These are phyloP conservation scores for Aspergillus viridinutans DNA, from an alignment of 2,329 filamentous ascomycete species.

Conservation along the genomic window DNA sequence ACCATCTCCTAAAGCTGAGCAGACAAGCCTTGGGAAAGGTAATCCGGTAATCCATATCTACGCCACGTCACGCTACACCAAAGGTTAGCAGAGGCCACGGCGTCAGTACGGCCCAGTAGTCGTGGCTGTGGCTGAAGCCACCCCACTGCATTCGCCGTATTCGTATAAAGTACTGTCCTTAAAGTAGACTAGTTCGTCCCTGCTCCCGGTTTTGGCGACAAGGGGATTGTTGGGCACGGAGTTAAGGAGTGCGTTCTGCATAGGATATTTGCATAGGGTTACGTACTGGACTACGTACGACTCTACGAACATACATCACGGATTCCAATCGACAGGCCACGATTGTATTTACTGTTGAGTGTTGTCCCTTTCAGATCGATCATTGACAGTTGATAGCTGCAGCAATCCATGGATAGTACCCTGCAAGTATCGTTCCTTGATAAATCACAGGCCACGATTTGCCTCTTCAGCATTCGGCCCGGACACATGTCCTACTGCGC, in stretches of 20 bases:
- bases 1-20: neutral
- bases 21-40: too few relatives aligned
- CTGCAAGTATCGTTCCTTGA: neutral
- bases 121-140: neutral
- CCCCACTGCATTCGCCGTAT: neutral
- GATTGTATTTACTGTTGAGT: neutral
- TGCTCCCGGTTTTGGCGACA: neutral
- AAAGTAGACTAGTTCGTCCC: neutral
- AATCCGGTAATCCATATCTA: neutral
- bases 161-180: neutral
- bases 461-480: neutral
- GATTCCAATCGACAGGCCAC: neutral
- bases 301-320: neutral
- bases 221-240: neutral
- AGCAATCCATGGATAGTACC: neutral
- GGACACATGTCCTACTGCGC: neutral
- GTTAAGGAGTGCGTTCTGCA: neutral
- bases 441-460: neutral
- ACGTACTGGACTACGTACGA: neutral
- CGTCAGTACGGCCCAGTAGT: neutral
- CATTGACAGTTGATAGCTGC: neutral
- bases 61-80: neutral
- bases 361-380: neutral
- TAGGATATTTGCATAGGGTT: neutral
- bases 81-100: neutral